phyloP scores from a whole-genome alignment of 495 filamentous ascomycete genomes.

The Tetracladium setigerum region DNA sequence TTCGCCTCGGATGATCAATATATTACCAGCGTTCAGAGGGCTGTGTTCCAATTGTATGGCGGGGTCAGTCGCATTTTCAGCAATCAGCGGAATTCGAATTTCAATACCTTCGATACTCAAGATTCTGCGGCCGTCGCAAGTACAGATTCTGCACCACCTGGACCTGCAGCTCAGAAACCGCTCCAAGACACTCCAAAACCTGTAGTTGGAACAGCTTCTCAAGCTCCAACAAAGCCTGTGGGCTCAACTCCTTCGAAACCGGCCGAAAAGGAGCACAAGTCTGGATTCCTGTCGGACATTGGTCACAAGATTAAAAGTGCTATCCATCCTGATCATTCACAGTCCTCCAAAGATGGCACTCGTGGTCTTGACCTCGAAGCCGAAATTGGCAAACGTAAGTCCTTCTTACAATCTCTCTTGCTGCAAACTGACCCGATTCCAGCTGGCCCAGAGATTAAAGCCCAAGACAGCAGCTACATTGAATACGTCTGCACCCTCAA shows the following conservation, averaged over 20 bases:
- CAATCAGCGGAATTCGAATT: no score
- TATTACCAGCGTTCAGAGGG: constrained; percentile 3
- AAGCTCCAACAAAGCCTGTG: no score
- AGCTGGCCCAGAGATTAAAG: background rate
- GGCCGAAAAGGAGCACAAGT: background rate
- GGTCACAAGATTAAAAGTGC: constrained; percentile 1
- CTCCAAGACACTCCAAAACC: no score
- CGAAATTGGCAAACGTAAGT: constrained; percentile 17
- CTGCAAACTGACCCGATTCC: background rate
- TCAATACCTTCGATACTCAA: no score
- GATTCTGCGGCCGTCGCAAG: no score
- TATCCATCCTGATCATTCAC: background rate
- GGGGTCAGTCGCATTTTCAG: no score
- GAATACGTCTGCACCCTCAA: constrained; percentile 37
- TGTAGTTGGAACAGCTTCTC: no score
- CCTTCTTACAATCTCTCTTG: background rate
- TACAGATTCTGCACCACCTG: no score
- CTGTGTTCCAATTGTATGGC: constrained; percentile 14
- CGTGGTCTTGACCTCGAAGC: constrained; percentile 14
- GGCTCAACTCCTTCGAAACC: no score
- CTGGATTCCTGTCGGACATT: constrained; percentile 1
- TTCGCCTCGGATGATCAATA: constrained; percentile 9
- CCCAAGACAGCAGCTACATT: constrained; percentile 26
- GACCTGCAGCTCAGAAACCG: no score
- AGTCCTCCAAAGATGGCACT: background rate